Evolutionary conservation across 176 grass and related monocot species (phyloP), one percentile per base, ranked within the genome.

Genomic region (Dendrocalamus sinicus): DNA sequence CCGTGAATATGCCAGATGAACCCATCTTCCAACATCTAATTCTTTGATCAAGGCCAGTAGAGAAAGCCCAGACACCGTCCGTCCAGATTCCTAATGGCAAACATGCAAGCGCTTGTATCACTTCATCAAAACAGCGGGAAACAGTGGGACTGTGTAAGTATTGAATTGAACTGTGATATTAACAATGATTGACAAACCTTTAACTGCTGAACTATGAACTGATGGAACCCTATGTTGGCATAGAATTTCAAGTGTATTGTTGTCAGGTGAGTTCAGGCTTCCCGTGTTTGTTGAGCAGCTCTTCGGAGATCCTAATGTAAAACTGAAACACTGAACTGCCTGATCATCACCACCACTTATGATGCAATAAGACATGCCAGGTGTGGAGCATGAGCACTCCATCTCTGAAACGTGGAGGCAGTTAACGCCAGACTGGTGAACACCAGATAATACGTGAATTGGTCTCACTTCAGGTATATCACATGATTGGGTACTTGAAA

Each of bases 361-460:
- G 53, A 98, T 43, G 17, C 73, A 85, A 81, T 90, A 98, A 79
- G 79, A 64, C 9, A 47, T 68, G 55, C 88, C 84, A 35, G 44
- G 61, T 80, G 32, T 78, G 52, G 80, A 77, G 72, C 61, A 73
- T 20, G 79, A 14, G 13, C 12, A 78, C 24, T 54, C 40, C 44
- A 76, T 86, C 51, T 83, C 84, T 3, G 86, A 90, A 22, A 94
- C 17, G 70, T 91, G 83, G 65, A 99, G 83, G 60, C 96, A 96
- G 87, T 99, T 99, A 9, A 99, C 93, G 8, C 92, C 96, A 46
- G 96, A 98, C 60, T 98, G 96, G 70, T 95, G 96, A 80, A 91
- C 90, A 79, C 72, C 67, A 4, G 79, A 83, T 11, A 95, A 86
- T 23, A 85, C 24, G n/a, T 74, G 57, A 61, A 91, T 45, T 69